Evolutionary conservation across 352 stramenopile genomes (phyloP).

Genomic region (Globisporangium solare): DNA sequence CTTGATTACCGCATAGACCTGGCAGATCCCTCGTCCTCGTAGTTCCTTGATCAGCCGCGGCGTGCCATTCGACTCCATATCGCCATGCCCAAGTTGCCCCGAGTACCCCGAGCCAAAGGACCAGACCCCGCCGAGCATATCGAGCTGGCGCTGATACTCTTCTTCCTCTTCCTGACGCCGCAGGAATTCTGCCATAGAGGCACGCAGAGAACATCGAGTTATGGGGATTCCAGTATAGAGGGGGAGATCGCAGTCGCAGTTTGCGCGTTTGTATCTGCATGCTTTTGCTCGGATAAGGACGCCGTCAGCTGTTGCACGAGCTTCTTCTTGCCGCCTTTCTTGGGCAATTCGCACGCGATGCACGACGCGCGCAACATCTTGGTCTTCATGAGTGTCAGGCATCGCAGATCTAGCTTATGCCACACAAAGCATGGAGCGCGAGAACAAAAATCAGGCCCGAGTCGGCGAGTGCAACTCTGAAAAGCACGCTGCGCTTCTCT

Average conservation of each 20-base stretch:
- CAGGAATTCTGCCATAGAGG: slow-evolving; percentile 37
- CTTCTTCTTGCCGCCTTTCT: slow-evolving; percentile 63
- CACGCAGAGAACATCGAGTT: neutral
- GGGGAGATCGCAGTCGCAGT: neutral
- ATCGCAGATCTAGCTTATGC: slow-evolving; percentile 67
- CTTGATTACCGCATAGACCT: slow-evolving; percentile 61
- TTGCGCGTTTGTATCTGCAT: slow-evolving; percentile 22
- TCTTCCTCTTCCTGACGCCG: slow-evolving; percentile 53
- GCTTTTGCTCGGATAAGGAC: slow-evolving; percentile 60
- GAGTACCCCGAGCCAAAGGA: slow-evolving; percentile 70
- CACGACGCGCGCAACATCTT: slow-evolving; percentile 81
- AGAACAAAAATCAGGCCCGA: too few species aligned
- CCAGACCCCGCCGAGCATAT: slow-evolving; percentile 82
- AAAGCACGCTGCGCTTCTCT: too few species aligned
- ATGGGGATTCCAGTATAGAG: neutral
- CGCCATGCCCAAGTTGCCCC: slow-evolving; percentile 69
- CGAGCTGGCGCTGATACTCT: slow-evolving; percentile 64
- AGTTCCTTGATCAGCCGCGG: slow-evolving; percentile 69
- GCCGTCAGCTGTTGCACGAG: slow-evolving; percentile 51
- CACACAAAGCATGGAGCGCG: neutral
- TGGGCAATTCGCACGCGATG: slow-evolving; percentile 50
- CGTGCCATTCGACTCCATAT: slow-evolving; percentile 49
- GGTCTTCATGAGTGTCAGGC: slow-evolving; percentile 75
- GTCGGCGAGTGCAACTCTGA: too few species aligned
- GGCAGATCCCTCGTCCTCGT: slow-evolving; percentile 52